Percentiles rank a stretch among this genome's conserved stretches.
Evolutionary conservation across 352 stramenopile species (phyloP).

Genomic region (Peronospora destructor): DNA sequence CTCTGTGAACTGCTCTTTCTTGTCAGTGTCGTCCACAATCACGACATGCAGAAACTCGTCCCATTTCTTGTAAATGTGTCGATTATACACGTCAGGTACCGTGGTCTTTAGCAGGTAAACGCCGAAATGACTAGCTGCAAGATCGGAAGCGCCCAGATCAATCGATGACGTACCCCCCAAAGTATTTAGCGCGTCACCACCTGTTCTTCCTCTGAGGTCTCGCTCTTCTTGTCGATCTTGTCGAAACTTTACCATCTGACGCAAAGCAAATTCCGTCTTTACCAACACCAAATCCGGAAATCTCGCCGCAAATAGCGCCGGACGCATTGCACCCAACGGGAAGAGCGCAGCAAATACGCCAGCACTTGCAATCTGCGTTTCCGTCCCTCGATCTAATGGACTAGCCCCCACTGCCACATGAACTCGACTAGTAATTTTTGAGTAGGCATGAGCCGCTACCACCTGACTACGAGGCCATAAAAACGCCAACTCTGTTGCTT

Average conservation of each 20-base stretch:
- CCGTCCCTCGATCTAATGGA: constrained; percentile 14
- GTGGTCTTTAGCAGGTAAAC: constrained; percentile 53
- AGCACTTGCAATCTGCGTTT: constrained; percentile 10
- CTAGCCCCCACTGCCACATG: constrained; percentile 32
- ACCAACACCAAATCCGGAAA: constrained; percentile 63
- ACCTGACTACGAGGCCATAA: constrained; percentile 54
- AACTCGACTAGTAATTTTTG: constrained; percentile 38
- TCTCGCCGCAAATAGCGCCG: constrained; percentile 30
- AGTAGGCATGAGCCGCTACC: constrained; percentile 18
- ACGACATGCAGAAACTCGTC: constrained; percentile 68
- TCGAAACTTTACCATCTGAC: constrained; percentile 45
- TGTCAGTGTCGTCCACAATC: constrained; percentile 39
- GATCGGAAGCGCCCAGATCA: constrained; percentile 15
- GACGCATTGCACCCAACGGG: constrained; percentile 28
- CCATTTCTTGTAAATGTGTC: constrained; percentile 57
- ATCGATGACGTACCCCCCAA: constrained; percentile 9
- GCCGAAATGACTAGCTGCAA: constrained; percentile 49
- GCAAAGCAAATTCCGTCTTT: constrained; percentile 54
- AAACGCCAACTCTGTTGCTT: constrained; percentile 42
- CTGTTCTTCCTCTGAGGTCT: constrained; percentile 28
- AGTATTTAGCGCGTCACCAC: constrained; percentile 9
- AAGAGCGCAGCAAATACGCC: constrained; percentile 34
- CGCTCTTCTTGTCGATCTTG: constrained; percentile 45
- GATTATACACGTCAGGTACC: constrained; percentile 57
- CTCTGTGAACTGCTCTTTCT: constrained; percentile 58